phyloP scores from a whole-genome alignment of 352 stramenopile species.

The Globisporangium parvum region DNA sequence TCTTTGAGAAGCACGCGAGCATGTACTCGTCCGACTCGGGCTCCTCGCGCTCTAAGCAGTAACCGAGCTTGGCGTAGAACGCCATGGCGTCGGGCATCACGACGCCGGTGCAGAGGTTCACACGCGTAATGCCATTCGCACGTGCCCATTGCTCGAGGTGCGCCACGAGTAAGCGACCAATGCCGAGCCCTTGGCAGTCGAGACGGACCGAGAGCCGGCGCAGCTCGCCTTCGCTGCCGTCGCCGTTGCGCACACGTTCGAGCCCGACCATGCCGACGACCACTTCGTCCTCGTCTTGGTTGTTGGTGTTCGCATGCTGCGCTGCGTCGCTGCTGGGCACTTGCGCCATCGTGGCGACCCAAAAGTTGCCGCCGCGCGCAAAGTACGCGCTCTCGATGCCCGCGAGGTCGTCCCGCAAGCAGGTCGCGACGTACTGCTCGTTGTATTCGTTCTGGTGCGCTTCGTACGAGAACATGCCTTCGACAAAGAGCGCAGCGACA shows the following conservation, averaged over 20 bases:
- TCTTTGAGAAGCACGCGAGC: slow-evolving; percentile 9
- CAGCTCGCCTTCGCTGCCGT: slow-evolving; percentile 24
- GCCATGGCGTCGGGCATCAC: slow-evolving; percentile 11
- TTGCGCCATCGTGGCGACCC: slow-evolving; percentile 17
- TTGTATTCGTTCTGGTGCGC: slow-evolving; percentile 20
- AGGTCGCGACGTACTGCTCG: slow-evolving; percentile 20
- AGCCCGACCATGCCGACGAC: slow-evolving; percentile 15
- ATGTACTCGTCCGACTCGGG: slow-evolving; percentile 4
- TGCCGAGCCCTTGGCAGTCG: slow-evolving; percentile 14
- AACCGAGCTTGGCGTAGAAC: slow-evolving; percentile 13
- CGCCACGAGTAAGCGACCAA: slow-evolving; percentile 16
- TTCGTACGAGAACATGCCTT: slow-evolving; percentile 28
- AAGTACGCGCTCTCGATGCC: slow-evolving; percentile 24
- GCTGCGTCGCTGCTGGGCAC: too few relatives aligned
- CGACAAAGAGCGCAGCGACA: slow-evolving; percentile 19
- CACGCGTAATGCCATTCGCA: slow-evolving; percentile 3
- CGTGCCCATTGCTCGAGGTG: slow-evolving; percentile 17
- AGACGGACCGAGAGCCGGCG: slow-evolving; percentile 22
- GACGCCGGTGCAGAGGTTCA: slow-evolving; percentile 14
- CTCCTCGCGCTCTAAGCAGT: slow-evolving; percentile 6
- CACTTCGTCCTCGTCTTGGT: not conserved
- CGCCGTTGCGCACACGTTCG: slow-evolving; percentile 8
- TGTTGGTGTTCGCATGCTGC: too few relatives aligned
- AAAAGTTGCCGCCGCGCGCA: slow-evolving; percentile 25
- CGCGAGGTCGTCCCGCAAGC: slow-evolving; percentile 22